Evolutionary conservation across 108 stramenopile genomes (phyloP).

Genomic region (Cyclotella choctawhatcheeana): DNA sequence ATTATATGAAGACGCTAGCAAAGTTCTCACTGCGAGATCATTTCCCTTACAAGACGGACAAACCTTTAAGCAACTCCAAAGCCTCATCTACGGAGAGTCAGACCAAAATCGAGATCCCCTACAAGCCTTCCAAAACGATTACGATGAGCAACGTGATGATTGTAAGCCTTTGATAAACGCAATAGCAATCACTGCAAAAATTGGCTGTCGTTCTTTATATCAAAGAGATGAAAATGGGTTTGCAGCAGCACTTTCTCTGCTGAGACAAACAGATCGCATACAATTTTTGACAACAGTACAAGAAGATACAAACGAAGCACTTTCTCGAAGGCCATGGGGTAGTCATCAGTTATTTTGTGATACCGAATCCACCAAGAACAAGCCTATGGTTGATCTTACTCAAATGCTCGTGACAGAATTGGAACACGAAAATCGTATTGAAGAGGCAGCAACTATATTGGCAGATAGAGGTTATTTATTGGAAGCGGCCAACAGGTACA

Average conservation of each 20-base stretch:
- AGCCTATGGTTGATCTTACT: neutral
- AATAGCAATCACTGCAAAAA: constrained; percentile 15
- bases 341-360: constrained; percentile 2
- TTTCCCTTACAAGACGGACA: constrained; percentile 10
- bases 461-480: constrained; percentile 28
- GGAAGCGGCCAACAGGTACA: constrained; percentile 14
- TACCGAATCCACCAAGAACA: neutral
- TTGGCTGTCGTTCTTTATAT: constrained; percentile 23
- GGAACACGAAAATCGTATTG: neutral
- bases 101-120: constrained; percentile 17
- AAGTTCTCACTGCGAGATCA: constrained; percentile 14
- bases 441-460: constrained; percentile 13
- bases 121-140: constrained; percentile 11
- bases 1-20: constrained; percentile 21
- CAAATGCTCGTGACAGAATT: constrained; percentile 23
- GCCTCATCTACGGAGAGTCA: constrained; percentile 3
- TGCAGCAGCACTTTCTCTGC: neutral
- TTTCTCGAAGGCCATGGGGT: constrained; percentile 21
- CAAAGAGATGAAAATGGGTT: constrained; percentile 11
- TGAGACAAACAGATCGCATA: constrained; percentile 8
- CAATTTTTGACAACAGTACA: constrained; percentile 3
- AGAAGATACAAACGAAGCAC: neutral
- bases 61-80: constrained; percentile 14
- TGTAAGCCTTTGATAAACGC: constrained; percentile 13
- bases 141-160: constrained; percentile 2